Conservation (phyloP, 441 rosid species). For the Adansonia grandidieri region DNA sequence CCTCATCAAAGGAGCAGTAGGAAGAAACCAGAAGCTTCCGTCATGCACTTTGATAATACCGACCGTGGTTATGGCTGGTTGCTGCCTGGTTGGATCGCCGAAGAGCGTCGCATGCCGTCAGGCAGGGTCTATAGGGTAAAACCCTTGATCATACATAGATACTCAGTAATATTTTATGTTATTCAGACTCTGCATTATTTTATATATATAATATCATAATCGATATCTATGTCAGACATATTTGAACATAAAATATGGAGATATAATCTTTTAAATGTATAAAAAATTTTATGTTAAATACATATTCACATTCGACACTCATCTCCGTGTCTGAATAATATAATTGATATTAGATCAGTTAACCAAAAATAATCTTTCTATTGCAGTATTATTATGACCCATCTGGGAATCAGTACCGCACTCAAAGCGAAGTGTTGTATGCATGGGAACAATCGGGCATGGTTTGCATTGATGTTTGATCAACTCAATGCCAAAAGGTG, state of each 20-base stretch:
- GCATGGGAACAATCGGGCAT: slow-evolving; percentile 29
- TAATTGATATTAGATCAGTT: too few species aligned
- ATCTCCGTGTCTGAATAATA: too few species aligned
- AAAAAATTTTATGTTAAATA: too few species aligned
- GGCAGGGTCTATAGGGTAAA: slow-evolving; percentile 38
- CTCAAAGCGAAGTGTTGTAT: slow-evolving; percentile 16
- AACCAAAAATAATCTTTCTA: too few species aligned
- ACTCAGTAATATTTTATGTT: too few species aligned
- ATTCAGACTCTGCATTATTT: too few species aligned
- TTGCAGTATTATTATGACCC: slow-evolving; percentile 40
- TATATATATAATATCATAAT: too few species aligned
- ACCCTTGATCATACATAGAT: neutral
- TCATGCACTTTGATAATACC: slow-evolving; percentile 26
- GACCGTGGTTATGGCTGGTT: slow-evolving; percentile 32
- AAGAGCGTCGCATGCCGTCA: slow-evolving; percentile 23
- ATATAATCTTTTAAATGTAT: too few species aligned
- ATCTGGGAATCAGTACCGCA: slow-evolving; percentile 27
- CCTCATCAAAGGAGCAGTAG: neutral
- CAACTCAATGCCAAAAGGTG: neutral
- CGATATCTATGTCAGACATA: too few species aligned
- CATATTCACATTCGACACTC: too few species aligned
- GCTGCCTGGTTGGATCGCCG: slow-evolving; percentile 38
- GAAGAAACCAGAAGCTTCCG: neutral
- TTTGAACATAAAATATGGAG: too few species aligned
- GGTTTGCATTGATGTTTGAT: slow-evolving; percentile 7